Base-by-base conservation (phyloP, 2,329 filamentous ascomycete species). In the Plenodomus tracheiphilus region DNA sequence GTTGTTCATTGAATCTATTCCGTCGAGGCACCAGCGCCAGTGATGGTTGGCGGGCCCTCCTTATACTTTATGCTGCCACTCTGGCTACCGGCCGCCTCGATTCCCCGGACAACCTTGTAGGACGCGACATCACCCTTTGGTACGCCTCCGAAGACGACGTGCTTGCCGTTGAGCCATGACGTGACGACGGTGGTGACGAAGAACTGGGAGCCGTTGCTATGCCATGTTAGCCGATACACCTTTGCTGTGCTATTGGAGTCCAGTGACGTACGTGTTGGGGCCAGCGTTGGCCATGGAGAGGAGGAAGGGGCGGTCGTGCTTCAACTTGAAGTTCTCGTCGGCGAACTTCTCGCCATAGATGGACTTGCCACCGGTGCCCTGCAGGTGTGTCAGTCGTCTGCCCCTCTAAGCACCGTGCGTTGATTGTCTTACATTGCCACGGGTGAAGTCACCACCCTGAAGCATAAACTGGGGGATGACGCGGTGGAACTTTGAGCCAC, bases 281-380 rank as follows among this genome's bases (percentile, higher is more conserved):
- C 91, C 91, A 66, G 91, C 89, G 78, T 96, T 96, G 75, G 91
- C 91, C 91, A 96, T 96, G 77, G 91, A 96, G 62, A 96, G 83
- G 65, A 92, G 82, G 80, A 87, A 89, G 56, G 87, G 86, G 66
- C 80, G 78, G 75, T 75, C 76, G 85, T 96, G 91, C 80, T 84
- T 85, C 62, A 81, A 72, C 56, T 77, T 71, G 82, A 96, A 95
- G 87, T 95, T 96, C 87, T 96, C 91, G 74, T 96, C 91, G 68
- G 85, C 78, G 73, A 96, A 96, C 83, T 93, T 94, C 78, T 95
- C 89, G 68, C 91, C 91, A 77, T 95, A 96, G 84, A 96, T 96
- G 75, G 89, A 95, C 79, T 88, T 89, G 77, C 91, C 90, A 79
- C 90, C 91, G 51, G 91, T 93, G 72, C 90, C 90, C 91, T 95